Conservation (phyloP, 495 filamentous ascomycete species). For the Xylaria palmicola region DNA sequence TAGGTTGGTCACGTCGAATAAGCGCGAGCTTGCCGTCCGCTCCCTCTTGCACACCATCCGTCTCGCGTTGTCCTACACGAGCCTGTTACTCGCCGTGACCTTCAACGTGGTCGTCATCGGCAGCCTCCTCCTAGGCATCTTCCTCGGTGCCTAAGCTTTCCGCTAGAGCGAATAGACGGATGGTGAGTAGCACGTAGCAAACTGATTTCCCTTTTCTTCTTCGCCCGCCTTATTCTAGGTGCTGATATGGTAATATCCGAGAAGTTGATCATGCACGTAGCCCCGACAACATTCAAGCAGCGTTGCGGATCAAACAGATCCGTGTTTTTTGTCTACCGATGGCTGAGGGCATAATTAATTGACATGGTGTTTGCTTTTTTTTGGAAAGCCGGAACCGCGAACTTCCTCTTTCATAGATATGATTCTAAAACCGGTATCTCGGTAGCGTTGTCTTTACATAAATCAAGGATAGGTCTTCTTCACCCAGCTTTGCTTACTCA, state of each 20-base stretch:
- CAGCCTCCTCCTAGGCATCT: slow-evolving; percentile 60
- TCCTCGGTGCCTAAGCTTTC: slow-evolving; percentile 62
- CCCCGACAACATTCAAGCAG: background rate
- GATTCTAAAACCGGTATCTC: too few species aligned
- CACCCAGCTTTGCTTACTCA: too few species aligned
- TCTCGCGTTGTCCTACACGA: slow-evolving; percentile 68
- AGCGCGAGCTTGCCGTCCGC: too few species aligned
- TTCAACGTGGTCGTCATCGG: slow-evolving; percentile 66
- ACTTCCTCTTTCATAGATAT: too few species aligned
- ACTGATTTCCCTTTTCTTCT: background rate
- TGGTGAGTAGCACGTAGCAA: background rate
- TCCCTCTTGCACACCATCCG: slow-evolving; percentile 63
- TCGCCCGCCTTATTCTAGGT: too few species aligned
- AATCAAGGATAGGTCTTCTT: too few species aligned
- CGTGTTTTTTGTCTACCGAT: background rate
- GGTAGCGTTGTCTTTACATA: too few species aligned
- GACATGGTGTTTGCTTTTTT: too few species aligned
- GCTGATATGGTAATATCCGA: background rate
- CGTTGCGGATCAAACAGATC: background rate
- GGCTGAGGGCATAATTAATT: too few species aligned
- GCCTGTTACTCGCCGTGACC: slow-evolving; percentile 66
- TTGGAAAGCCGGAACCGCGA: too few species aligned
- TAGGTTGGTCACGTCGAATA: too few species aligned
- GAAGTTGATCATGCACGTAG: background rate
- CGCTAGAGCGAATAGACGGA: slow-evolving; percentile 48